phyloP scores from a whole-genome alignment of 179 eudicot genomes.

The Nepenthes alata region DNA sequence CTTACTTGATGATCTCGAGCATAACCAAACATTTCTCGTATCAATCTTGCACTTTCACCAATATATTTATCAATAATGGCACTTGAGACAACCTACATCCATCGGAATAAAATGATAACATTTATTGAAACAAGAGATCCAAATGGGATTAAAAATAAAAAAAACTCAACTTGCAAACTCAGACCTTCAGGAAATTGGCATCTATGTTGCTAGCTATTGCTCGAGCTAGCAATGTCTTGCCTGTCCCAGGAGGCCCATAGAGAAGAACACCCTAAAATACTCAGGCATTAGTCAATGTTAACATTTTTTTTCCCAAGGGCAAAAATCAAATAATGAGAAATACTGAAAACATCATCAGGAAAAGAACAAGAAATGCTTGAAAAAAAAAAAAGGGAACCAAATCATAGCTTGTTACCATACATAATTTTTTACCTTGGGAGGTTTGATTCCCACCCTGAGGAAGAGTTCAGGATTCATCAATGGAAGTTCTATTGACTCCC shows the following conservation, averaged over 20 bases:
- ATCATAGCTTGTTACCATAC: not conserved
- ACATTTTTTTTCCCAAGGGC: not conserved
- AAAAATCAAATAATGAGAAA: not conserved
- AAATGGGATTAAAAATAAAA: not conserved
- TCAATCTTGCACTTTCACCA: slow-evolving; percentile 97
- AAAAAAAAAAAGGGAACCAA: not conserved
- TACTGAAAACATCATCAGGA: not conserved
- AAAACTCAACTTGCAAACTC: not conserved
- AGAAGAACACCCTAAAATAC: slow-evolving; percentile 86
- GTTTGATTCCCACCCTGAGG: slow-evolving; percentile 82
- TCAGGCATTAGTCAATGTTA: not conserved
- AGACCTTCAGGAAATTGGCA: slow-evolving; percentile 82
- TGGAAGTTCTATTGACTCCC: slow-evolving; percentile 95
- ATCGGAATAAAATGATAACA: not conserved
- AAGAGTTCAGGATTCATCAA: slow-evolving; percentile 99
- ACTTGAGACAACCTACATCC: slow-evolving; percentile 68
- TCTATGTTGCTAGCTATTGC: slow-evolving; percentile 99
- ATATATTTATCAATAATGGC: slow-evolving; percentile 97
- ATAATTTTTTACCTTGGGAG: slow-evolving; percentile 52
- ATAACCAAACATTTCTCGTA: slow-evolving; percentile 94
- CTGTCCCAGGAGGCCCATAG: slow-evolving; percentile 99
- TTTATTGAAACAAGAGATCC: not conserved
- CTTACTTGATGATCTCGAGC: slow-evolving; percentile 97
- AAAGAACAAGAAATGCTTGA: not conserved
- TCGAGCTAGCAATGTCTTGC: slow-evolving; percentile 93